Percentiles rank a stretch among this genome's conserved stretches.
These are phyloP conservation scores for Ceratocystis cacaofunesta DNA, from an alignment of 2,329 filamentous ascomycete genomes.

Conservation along the genomic window DNA sequence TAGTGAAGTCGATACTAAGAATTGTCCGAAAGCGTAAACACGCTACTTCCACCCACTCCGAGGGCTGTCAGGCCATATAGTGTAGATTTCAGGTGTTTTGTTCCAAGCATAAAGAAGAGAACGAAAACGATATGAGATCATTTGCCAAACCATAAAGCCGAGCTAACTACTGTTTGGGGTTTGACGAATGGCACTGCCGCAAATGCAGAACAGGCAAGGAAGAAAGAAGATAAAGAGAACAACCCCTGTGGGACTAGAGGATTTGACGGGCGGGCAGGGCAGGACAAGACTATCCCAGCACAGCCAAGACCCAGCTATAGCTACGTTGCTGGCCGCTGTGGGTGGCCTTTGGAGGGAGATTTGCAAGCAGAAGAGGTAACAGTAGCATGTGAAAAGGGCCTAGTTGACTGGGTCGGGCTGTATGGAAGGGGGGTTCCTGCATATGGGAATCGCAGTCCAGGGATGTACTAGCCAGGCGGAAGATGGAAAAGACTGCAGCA, in stretches of 20 bases:
- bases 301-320: background rate
- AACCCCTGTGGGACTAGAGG: background rate
- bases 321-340: background rate
- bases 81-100: too few species aligned
- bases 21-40: too few species aligned
- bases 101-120: background rate
- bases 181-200: background rate
- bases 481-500: background rate
- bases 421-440: too few species aligned
- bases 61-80: background rate
- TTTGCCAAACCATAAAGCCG: background rate
- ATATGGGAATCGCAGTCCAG: too few species aligned
- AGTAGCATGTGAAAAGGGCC: background rate
- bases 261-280: conserved; percentile 1
- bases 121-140: conserved; percentile 3
- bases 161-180: background rate
- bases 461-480: background rate
- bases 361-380: too few species aligned
- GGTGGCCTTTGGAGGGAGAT: too few species aligned
- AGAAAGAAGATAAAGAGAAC: background rate
- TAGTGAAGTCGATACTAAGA: too few species aligned
- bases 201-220: background rate
- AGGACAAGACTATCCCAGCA: background rate
- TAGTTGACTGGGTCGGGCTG: background rate
- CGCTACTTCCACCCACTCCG: too few species aligned